phyloP scores from a whole-genome alignment of 1,284 basidiomycete species.

The Rhodotorula sp. region DNA sequence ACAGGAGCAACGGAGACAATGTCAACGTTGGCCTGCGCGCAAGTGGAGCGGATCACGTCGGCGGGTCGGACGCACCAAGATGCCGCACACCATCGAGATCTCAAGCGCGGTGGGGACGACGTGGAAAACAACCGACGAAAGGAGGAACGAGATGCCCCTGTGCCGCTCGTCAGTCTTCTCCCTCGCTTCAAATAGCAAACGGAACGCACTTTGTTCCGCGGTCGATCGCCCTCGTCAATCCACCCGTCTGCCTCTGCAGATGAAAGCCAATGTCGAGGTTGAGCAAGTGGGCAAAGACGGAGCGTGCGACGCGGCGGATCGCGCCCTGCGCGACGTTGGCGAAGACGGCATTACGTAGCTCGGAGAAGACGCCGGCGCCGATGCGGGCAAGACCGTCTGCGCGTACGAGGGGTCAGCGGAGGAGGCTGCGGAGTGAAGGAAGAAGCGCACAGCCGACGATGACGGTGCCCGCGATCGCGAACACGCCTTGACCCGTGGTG shows the following conservation, averaged over 20 bases:
- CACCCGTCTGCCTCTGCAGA: conserved; percentile 89
- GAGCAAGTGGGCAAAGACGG: conserved; percentile 91
- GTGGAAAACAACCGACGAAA: conserved; percentile 91
- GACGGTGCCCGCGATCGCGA: conserved; percentile 84
- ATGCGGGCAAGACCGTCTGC: conserved; percentile 88
- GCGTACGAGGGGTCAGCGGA: no score
- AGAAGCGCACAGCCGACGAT: conserved; percentile 81
- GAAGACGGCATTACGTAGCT: conserved; percentile 93
- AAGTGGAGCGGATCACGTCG: neutral
- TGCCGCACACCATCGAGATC: conserved; percentile 95
- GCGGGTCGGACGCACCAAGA: conserved; percentile 63
- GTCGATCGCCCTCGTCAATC: conserved; percentile 93
- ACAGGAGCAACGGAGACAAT: fast-evolving
- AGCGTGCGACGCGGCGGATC: conserved; percentile 86
- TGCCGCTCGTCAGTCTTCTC: neutral
- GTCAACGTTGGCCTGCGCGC: no score
- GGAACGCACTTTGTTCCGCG: conserved; percentile 81
- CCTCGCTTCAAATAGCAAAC: neutral
- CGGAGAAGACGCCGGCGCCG: conserved; percentile 83
- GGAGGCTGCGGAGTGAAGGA: neutral
- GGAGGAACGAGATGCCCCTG: conserved; percentile 93
- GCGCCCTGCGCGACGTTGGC: conserved; percentile 94
- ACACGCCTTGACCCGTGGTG: conserved; percentile 66
- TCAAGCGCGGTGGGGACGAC: conserved; percentile 95
- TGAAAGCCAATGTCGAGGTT: conserved; percentile 92